Base-by-base conservation (phyloP, 768 basidiomycete species). In the Kwoniella newhampshirensis region DNA sequence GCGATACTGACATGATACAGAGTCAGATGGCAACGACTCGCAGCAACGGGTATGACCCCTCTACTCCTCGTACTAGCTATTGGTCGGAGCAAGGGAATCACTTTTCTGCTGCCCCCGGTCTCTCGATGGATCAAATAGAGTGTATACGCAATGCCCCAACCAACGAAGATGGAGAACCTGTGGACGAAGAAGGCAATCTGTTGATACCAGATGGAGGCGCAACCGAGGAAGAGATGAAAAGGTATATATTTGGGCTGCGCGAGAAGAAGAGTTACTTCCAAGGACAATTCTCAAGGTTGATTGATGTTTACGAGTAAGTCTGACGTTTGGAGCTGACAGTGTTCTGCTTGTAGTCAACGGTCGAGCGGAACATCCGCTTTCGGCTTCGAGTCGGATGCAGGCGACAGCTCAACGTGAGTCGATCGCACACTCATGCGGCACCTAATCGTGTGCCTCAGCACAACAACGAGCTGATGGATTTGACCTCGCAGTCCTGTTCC, bases 111-210 rank as follows among this genome's bases (percentile, higher is more conserved):
- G 13, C 6, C 32, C 13, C 32, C 32, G 32, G 13, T 13, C 6
- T 32, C 49, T 5, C n/a, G 43, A 12, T n/a, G n/a, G 64, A 66
- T 4, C 50, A 66, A 28, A 40, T 27, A 11, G 51, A 61, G 13
- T 59, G 36, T 17, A 25, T 70, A 17, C 35, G 20, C 7, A 59
- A 57, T 18, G 55, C 54, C 8, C 27, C 20, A 2, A 56, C 42
- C 27, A 66, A 72, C 45, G 57, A 48, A 13, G 52, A 67, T 44
- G 67, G 67, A 9, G 62, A 68, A 49, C 40, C 61, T 32, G 51
- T 68, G 0, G 70, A 72, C 57, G 49, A 61, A n/a, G 63, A 67
- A 7, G 70, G 70, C 13, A 64, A 64, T 39, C 48, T 54, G 8
- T 23, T 71, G 9, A 57, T 71, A 5, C 49, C 44, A 17, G 51